Conservation (phyloP, 306 rosid genomes). For the Prinsepia uniflora region DNA sequence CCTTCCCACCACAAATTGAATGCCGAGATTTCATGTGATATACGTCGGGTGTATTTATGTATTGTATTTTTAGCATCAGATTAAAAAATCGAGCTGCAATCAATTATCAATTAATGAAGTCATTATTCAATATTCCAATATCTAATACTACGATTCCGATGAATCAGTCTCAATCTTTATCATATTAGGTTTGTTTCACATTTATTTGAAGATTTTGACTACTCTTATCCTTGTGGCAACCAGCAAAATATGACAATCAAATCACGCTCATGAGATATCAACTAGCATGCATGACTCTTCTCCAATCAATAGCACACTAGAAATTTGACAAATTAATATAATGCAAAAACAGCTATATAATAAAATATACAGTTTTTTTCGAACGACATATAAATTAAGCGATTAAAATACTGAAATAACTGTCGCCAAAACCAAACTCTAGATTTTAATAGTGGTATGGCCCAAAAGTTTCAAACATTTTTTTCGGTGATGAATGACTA, state of each 20-base stretch:
- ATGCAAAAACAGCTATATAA: too few species aligned
- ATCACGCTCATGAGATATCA: background rate
- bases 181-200: constrained; percentile 4
- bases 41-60: too few species aligned
- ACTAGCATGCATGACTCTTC: background rate
- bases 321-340: too few species aligned
- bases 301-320: background rate
- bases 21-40: too few species aligned
- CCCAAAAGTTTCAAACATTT: constrained; percentile 30
- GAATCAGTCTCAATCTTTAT: background rate
- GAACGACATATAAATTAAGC: background rate
- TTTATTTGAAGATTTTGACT: background rate
- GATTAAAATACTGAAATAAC: background rate
- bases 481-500: too few species aligned
- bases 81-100: too few species aligned
- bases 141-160: background rate
- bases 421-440: constrained; percentile 10
- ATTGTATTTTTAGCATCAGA: too few species aligned
- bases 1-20: too few species aligned
- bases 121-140: too few species aligned
- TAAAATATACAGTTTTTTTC: too few species aligned
- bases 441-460: background rate
- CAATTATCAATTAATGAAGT: too few species aligned
- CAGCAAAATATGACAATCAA: background rate
- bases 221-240: background rate